Percentiles rank a stretch among this genome's conserved stretches.
Evolutionary conservation across 805 yeast species (phyloP).

Genomic region (Yamadazyma laniorum): DNA sequence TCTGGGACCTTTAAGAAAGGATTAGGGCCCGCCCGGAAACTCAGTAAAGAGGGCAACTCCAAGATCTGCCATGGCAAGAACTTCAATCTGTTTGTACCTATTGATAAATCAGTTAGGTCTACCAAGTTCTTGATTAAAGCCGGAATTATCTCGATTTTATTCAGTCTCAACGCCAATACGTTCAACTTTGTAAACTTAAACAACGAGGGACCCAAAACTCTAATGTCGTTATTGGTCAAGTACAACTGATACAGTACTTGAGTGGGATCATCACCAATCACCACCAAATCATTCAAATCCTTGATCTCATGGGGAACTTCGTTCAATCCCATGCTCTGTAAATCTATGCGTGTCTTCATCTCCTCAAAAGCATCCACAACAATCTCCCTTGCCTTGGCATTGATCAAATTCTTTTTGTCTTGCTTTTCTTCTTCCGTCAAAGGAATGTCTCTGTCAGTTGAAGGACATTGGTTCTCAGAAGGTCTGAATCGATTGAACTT

Average conservation of each 20-base stretch:
- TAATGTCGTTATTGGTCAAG: slow-evolving; percentile 48
- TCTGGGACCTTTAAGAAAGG: slow-evolving; percentile 31
- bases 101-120: slow-evolving; percentile 49
- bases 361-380: slow-evolving; percentile 50
- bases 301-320: slow-evolving; percentile 57
- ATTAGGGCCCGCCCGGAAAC: slow-evolving; percentile 57
- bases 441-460: slow-evolving; percentile 31
- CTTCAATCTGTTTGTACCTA: slow-evolving; percentile 50
- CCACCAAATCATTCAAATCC: slow-evolving; percentile 55
- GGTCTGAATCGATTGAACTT: slow-evolving; percentile 42
- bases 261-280: slow-evolving; percentile 23
- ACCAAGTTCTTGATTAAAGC: slow-evolving; percentile 43
- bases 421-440: slow-evolving; percentile 18
- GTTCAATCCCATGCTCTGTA: slow-evolving; percentile 47
- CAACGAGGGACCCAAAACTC: slow-evolving; percentile 47
- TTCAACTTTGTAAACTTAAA: slow-evolving; percentile 50
- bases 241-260: slow-evolving; percentile 44
- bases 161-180: slow-evolving; percentile 52
- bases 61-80: slow-evolving; percentile 54
- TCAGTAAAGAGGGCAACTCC: slow-evolving; percentile 39
- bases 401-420: slow-evolving; percentile 17
- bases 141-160: slow-evolving; percentile 46
- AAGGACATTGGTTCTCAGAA: slow-evolving; percentile 25
- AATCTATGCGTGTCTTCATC: slow-evolving; percentile 39
- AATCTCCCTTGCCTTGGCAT: slow-evolving; percentile 36